Evolutionary conservation across 2,329 filamentous ascomycete genomes (phyloP), one percentile per base, ranked within the genome.

Genomic region (Dryadomyces sulphureus): DNA sequence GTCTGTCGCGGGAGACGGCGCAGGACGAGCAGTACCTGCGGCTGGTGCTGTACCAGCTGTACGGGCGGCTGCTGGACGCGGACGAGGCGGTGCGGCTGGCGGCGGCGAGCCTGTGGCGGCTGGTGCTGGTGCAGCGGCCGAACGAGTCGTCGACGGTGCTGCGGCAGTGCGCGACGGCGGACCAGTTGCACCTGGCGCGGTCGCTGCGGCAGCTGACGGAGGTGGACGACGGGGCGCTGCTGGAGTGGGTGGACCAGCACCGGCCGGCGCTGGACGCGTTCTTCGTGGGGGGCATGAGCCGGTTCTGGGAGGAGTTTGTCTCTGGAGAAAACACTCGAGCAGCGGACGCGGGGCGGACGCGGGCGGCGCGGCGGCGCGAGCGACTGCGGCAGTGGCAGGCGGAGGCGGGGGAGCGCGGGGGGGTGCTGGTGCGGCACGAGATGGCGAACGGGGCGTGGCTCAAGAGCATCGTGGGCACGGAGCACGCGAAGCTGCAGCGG

Each of bases 101-200:
- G 38, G 84, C 90, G 24, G 86, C 86, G 11, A 84, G 85, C 52
- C 74, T 96, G 21, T 87, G 90, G 76, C 79, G 92, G n/a, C 84
- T 94, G 40, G 77, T 96, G 54, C 72, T 96, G 47, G 87, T 96
- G 1, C 90, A 96, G 56, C 95, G 94, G 60, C 89, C 90, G 0
- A 75, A 84, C 5, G 88, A 94, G 58, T 84, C 85, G 19, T 73
- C 79, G 0, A 68, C 72, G 0, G 73, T 95, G 43, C 74, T 96
- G 40, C 79, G 76, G 19, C 78, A 87, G 49, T 79, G 79, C 30
- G 79, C 82, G 55, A 72, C 73, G 0, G 68, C 76, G 1, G 48
- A 92, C 27, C 84, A 92, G 52, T 72, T 77, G 45, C 72, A 81
- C 45, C 63, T 95, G 5, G 79, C 77, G 5, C 73, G 75, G 11